Evolutionary conservation across 768 basidiomycete species (phyloP), one percentile per base, ranked within the genome.

Genomic region (Pulveroboletus ravenelii): DNA sequence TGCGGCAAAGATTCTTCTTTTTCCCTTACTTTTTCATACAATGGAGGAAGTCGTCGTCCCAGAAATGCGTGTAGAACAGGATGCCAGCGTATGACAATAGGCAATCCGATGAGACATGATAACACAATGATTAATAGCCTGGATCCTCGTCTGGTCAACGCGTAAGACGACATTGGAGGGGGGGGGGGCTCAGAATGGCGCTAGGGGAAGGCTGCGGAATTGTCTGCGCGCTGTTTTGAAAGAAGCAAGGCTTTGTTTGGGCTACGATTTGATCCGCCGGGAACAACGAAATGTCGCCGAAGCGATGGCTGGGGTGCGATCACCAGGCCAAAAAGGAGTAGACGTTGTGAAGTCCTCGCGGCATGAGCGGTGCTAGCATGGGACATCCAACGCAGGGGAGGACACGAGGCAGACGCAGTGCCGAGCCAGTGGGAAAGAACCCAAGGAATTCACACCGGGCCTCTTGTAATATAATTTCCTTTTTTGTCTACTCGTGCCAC

Each of bases 1-100:
- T 80, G 78, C 0, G 71, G 66, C 1, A 80, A 55, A 2, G 49
- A 51, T 3, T 68, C 62, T 53, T 80, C 79, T 8, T 65, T 64
- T 44, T 60, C 60, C 31, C 68, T 68, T 44, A 67, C 73, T 18
- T 62, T 53, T 25, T 70, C 61, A 52, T 75, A 80, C 10, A 77
- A 51, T 1, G 79, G 78, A 14, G 78, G 77, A 20, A 57, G 54
- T 30, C 27, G 52, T 17, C 32, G 23, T 3, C 9, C 48, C 2
- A 30, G 10, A 27, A 39, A 41, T 12, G 32, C 20, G n/a, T 43
- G 45, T 3, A 8, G 20, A 7, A 53, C 14, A 10, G 53, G 36
- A 20, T 47, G 49, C 54, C 52, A 51, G 25, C 47, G 48, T 31
- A 49, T n/a, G 47, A 52, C 52, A 20, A 52, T 2, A n/a, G 64